Evolutionary conservation across 2,329 filamentous ascomycete species (phyloP), one percentile per base, ranked within the genome.

Genomic region (Orbilia ellipsospora): DNA sequence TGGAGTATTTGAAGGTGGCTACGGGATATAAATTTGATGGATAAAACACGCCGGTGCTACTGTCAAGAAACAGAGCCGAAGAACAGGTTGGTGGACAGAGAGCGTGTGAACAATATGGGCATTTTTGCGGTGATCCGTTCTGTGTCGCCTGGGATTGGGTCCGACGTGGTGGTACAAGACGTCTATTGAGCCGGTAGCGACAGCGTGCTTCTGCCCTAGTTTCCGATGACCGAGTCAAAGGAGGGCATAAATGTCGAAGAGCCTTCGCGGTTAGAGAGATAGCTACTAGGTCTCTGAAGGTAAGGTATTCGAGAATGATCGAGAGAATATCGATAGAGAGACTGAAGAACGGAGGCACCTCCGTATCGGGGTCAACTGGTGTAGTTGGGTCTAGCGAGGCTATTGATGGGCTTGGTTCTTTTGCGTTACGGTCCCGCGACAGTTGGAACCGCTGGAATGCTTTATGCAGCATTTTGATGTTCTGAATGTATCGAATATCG

Each of bases 41-140:
- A 16, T 68, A 74, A 20, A 74, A 74, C 0, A 74, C 48, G 4
- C 70, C 70, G 2, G 63, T 67, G 1, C 26, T 51, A 26, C 62
- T 67, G 45, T 74, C 70, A 23, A 74, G 62, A n/a, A 74, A 23
- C 0, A 74, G 57, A 3, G 63, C 70, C 4, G 70, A 67, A 2
- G 50, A 48, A 12, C 70, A 74, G 1, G 62, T 20, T 8, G 70
- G 63, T 16, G 54, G 28, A 40, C 70, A 74, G 12, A 74, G 26
- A n/a, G n/a, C 4, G 13, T 68, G 70, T 7, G 42, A 31, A 20
- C 70, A 74, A 23, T 74, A 74, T 10, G 70, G 70, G 18, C 70
- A 74, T 44, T 61, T 62, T n/a, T 54, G 56, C 1, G 61, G 50
- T 36, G 31, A 36, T 36, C 31, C 31, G 31, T 36, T 36, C 10